phyloP scores from a whole-genome alignment of 176 grass and related monocot species.

The Bromus sterilis region DNA sequence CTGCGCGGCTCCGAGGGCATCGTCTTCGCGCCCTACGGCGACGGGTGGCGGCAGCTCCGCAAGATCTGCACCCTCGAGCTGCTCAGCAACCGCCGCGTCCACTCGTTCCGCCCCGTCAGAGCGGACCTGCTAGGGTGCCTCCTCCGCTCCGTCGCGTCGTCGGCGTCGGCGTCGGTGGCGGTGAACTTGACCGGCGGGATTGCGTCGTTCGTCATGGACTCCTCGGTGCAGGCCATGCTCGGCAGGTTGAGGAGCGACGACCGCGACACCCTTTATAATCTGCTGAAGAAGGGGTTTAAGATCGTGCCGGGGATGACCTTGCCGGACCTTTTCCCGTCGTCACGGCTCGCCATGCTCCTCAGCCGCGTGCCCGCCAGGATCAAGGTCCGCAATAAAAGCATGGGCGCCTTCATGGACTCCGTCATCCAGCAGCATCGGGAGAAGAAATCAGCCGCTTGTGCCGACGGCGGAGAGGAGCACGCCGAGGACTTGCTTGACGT shows the following conservation, averaged over 20 bases:
- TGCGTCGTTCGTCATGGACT: neutral
- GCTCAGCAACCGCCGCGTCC: conserved; percentile 8
- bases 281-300: neutral
- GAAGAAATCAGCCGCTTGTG: neutral
- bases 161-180: neutral
- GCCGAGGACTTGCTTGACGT: neutral
- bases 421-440: neutral
- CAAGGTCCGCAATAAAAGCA: neutral
- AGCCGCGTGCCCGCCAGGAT: neutral
- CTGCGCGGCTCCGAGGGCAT: neutral
- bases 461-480: neutral
- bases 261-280: neutral
- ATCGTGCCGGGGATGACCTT: neutral
- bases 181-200: neutral
- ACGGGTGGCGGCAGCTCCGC: conserved; percentile 15
- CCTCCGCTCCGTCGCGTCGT: neutral
- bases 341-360: neutral
- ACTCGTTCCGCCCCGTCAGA: neutral
- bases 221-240: neutral
- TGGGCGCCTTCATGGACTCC: neutral
- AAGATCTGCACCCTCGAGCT: conserved; percentile 26
- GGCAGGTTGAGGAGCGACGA: neutral
- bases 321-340: neutral
- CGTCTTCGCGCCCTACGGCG: neutral
- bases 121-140: neutral